Evolutionary conservation across 2,329 filamentous ascomycete genomes (phyloP), one percentile per base, ranked within the genome.

Genomic region (Peltaster fructicola): DNA sequence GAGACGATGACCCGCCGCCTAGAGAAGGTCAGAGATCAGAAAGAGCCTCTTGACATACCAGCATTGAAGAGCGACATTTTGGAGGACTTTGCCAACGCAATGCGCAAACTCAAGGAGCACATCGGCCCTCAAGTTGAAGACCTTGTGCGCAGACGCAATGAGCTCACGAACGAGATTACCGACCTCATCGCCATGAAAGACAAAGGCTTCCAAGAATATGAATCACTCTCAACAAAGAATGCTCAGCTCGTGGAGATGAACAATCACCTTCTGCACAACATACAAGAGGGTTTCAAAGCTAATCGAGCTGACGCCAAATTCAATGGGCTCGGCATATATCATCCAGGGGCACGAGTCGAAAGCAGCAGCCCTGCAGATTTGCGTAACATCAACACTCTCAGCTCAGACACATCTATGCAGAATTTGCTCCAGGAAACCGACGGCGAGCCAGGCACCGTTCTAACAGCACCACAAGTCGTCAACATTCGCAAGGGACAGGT

Each of bases 241-340:
- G 76, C 79, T 1, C 85, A 95, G 54, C 64, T 98, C 31, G 76
- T 80, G 14, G 81, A 93, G 43, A 71, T 95, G 61, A 95, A 98
- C 56, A 91, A 92, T 41, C 80, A 92, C 45, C 61, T 98, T 28
- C 84, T 90, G 4, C 79, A 91, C 43, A 81, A 84, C 45, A 92
- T 95, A 31, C 85, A 95, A 49, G 81, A 78, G 43, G 68, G 82
- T 15, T 90, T 93, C 60, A 91, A 90, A 56, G 73, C 72, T 22
- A 82, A 75, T 45, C 54, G 56, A 26, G 48, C 52, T 30, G 40
- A 45, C 14, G 73, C 41, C 32, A 63, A 61, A 12, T 38, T 53
- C 24, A 68, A 71, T 40, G 73, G 70, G 8, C 53, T 77, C 4
- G 72, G 71, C 6, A 74, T 77, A 29, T 73, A 70, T 22, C 35